phyloP scores from a whole-genome alignment of 2,329 filamentous ascomycete species.

The Calonectria honghensis region DNA sequence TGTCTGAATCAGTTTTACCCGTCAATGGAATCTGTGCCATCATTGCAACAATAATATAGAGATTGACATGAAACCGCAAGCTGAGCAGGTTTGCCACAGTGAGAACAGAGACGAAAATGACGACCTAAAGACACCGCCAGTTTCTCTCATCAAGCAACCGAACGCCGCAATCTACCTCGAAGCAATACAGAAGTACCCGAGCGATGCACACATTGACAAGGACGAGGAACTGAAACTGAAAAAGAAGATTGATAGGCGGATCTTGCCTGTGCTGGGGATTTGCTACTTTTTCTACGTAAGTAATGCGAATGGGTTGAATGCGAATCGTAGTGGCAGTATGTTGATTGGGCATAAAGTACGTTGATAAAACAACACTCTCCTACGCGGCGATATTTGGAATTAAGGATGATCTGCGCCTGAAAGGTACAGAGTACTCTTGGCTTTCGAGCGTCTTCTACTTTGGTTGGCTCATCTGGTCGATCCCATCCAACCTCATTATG shows the following conservation, averaged over 20 bases:
- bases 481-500: conserved; percentile 57
- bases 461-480: conserved; percentile 61
- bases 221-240: conserved; percentile 58
- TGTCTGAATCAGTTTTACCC: no score
- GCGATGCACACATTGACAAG: conserved; percentile 61
- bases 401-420: conserved; percentile 72
- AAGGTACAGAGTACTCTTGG: conserved; percentile 73
- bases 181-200: conserved; percentile 60
- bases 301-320: background rate
- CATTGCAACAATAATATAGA: background rate
- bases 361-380: conserved; percentile 72
- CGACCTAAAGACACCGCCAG: background rate
- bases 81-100: background rate
- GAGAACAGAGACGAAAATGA: background rate
- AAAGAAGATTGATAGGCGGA: conserved; percentile 62
- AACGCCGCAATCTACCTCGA: conserved; percentile 58
- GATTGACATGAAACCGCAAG: background rate
- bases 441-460: conserved; percentile 62
- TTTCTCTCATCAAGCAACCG: conserved; percentile 29
- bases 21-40: no score
- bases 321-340: no score
- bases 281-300: conserved; percentile 63
- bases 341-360: conserved; percentile 45
- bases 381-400: conserved; percentile 81
- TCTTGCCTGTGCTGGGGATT: conserved; percentile 61